Evolutionary conservation across 345 rosid species (phyloP), one percentile per base, ranked within the genome.

Genomic region (Kernera saxatilis): DNA sequence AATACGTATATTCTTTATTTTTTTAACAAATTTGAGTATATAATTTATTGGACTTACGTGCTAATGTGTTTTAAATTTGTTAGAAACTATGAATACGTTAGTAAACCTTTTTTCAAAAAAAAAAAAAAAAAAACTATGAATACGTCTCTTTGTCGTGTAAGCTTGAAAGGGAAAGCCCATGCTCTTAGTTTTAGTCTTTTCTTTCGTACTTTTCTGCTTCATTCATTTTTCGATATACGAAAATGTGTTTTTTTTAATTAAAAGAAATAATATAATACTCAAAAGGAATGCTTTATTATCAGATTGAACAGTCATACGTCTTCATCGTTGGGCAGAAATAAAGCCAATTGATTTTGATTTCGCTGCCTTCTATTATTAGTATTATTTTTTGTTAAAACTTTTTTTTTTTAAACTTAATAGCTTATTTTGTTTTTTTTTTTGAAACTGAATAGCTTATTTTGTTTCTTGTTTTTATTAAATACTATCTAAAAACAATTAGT

Each of bases 61-160:
- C 51, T 7, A 12, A 51, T 44, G 55, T 51, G 23, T 35, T 35
- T 52, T 2, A 17, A 23, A 73, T 13, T 18, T 51, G n/a, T 27
- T 30, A 21, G 18, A 18, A 43, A 43, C 32, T 8, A 32, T 60
- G 54, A 67, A 57, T 74, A 74, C 78, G 78, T 74, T n/a, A n/a
- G n/a, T n/a, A n/a, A n/a, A n/a, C n/a, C n/a, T n/a, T n/a, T n/a
- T n/a, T n/a, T n/a, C n/a, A n/a, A n/a, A n/a, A n/a, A n/a, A n/a
- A n/a, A n/a, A n/a, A n/a, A n/a, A n/a, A n/a, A n/a, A n/a, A n/a
- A 18, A 43, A 43, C 32, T 8, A 32, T 60, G 54, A 67, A 57
- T 74, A 74, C 78, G 78, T 74, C 78, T 59, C 48, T 67, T 74
- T 67, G 68, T 74, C 73, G 62, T 67, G 69, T 50, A 41, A 74